Conservation (phyloP, 1,139 yeast genomes). For the Pneumocystis oryctolagi region DNA sequence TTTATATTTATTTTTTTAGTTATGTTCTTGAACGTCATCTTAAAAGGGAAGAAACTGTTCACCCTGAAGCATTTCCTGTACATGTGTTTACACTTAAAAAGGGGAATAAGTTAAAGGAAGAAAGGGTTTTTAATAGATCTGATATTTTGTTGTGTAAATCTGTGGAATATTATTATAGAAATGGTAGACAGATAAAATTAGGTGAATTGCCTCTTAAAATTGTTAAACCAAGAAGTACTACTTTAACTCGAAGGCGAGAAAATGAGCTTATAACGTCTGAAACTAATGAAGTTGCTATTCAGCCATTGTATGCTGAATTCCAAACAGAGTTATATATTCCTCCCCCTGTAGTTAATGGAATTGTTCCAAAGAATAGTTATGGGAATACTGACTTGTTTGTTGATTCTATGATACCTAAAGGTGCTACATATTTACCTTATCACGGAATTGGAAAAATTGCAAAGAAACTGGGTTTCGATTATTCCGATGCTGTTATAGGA, state of each 20-base stretch:
- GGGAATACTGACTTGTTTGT: conserved; percentile 74
- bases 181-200: conserved; percentile 54
- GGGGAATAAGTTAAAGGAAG: conserved; percentile 15
- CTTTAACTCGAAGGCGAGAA: conserved; percentile 22
- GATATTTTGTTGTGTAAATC: conserved; percentile 52
- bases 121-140: conserved; percentile 46
- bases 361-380: conserved; percentile 56
- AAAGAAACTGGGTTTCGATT: conserved; percentile 35
- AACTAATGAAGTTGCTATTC: conserved; percentile 20
- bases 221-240: conserved; percentile 37
- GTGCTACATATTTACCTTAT: conserved; percentile 48
- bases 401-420: conserved; percentile 67
- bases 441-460: conserved; percentile 19
- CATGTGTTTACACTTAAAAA: conserved; percentile 43
- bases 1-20: not conserved
- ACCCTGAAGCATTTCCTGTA: conserved; percentile 42
- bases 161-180: conserved; percentile 74
- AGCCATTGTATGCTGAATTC: conserved; percentile 50
- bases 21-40: conserved; percentile 49
- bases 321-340: conserved; percentile 65
- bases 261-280: conserved; percentile 36
- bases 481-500: conserved; percentile 74
- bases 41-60: conserved; percentile 52
- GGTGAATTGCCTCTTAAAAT: not conserved
- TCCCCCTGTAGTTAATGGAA: conserved; percentile 49